Base-by-base conservation (phyloP, 2,329 filamentous ascomycete genomes). In the Arthroderma uncinatum region DNA sequence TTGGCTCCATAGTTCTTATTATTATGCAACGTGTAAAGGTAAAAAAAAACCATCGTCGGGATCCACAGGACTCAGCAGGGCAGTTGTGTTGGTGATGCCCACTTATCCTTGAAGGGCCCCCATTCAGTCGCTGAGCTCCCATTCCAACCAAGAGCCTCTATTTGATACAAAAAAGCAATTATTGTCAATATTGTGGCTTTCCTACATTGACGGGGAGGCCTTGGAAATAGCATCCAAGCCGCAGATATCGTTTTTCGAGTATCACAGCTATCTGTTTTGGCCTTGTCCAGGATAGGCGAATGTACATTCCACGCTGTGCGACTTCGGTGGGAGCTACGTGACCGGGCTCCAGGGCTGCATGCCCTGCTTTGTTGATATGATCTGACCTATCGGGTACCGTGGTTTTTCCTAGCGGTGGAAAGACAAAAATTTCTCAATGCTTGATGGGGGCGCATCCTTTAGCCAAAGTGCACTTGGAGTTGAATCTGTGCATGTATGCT, bases 171-270 rank as follows among this genome's bases (percentile, higher is more conserved):
- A 47, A 53, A 53, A 53, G 50, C 2, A 53, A 53, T 23, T 33
- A 23, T 7, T n/a, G n/a, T 37, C 50, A 53, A 53, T 53, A 53
- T 53, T 53, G 50, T 53, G 33, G 50, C 33, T 53, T 36, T 36
- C 33, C 50, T 25, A 21, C 50, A 37, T 37, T 53, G 50, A 25
- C 8, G 48, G 44, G 25, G 14, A 25, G 23, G 25, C 14, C 39
- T 50, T 50, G 44, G 28, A 50, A 50, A 30, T 50, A 50, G n/a
- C 25, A 50, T 48, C 42, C 28, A 30, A 14, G 44, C 30, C 16
- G 44, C 44, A 50, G 44, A 50, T 30, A 48, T 48, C 23, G 42
- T 30, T 48, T n/a, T 48, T 7, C 21, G 19, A n/a, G 44, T 50
- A 10, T 33, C 25, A 50, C 44, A 50, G 44, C 44, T 50, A 50